Evolutionary conservation across 1,139 yeast genomes (phyloP), one percentile per base, ranked within the genome.

Genomic region (Trichomonascaceae sp.): DNA sequence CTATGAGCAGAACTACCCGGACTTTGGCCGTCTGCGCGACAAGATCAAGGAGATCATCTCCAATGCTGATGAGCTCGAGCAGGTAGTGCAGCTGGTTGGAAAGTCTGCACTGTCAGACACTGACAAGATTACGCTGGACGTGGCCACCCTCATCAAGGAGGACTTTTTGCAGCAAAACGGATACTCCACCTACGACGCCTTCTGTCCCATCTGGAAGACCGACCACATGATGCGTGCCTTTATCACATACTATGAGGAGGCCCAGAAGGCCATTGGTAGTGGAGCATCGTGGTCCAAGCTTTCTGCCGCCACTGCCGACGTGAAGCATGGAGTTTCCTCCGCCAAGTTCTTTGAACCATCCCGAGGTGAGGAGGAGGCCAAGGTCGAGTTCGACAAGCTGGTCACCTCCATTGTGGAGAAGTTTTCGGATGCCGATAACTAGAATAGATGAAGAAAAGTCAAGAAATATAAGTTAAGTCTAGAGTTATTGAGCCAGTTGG

Each of bases 191-290:
- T 89, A 92, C 58, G 99, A 89, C 64, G 94, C 93, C 33, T 89
- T 85, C 78, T 89, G 99, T 66, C 99, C 99, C 49, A 81, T 89
- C 54, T 89, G 98, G 98, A 89, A 89, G 71, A 89, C 99, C 38
- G 79, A 74, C 51, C 93, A 84, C 58, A 89, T 89, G 98, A 85
- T 89, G 96, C 84, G 81, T 62, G 78, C 89, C 16, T 89, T 89
- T 52, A 75, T 85, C 43, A 63, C 85, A 29, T 89, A 89, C 64
- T 76, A 81, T 55, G 96, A 89, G 47, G 97, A 89, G 65, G 97
- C 99, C 25, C 97, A 87, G 65, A 87, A 84, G 67, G 94, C 97
- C 13, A 79, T 87, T 45, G 71, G 95, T 32, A 76, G 80, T 52
- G 97, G 98, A 54, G 93, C 93, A 27, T 75, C 72, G 57, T 89